Percentiles rank a stretch among this genome's conserved stretches.
Evolutionary conservation across 345 rosid genomes (phyloP).

Genomic region (Brassica juncea): DNA sequence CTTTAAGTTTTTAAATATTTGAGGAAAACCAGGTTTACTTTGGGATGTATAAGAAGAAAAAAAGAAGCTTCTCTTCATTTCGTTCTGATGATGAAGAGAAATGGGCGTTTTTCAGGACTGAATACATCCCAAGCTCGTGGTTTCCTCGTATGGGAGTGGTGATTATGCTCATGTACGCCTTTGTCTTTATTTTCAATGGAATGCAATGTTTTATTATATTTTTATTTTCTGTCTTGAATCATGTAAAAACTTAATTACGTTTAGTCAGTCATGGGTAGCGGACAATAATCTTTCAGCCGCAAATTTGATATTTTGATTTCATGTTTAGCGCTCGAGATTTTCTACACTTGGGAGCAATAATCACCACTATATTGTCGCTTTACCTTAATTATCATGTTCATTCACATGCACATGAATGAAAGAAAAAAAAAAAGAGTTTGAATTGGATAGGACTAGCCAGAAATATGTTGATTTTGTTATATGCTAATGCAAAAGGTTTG

Average conservation of each 20-base stretch:
- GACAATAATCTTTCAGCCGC: not conserved
- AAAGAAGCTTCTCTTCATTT: not conserved
- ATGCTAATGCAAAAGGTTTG: not conserved
- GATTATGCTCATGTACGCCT: slow-evolving; percentile 14
- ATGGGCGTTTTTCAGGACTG: not conserved
- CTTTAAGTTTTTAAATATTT: slow-evolving; percentile 1
- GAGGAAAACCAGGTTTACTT: slow-evolving; percentile 14
- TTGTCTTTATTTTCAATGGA: not conserved
- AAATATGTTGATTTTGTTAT: not conserved
- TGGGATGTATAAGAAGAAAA: not conserved
- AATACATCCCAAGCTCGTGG: slow-evolving; percentile 7
- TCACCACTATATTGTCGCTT: not conserved
- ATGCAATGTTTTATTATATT: slow-evolving; percentile 6
- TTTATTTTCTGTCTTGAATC: not conserved
- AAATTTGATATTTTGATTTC: no score
- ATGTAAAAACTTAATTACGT: not conserved
- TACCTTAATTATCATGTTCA: not conserved
- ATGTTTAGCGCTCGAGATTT: not conserved
- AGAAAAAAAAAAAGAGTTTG: not conserved
- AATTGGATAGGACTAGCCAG: not conserved
- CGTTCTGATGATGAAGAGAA: not conserved
- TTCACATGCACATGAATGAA: not conserved
- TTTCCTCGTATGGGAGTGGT: slow-evolving; percentile 27
- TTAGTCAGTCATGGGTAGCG: not conserved
- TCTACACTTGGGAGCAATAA: not conserved